These are phyloP conservation scores for Phytopythium vexans DNA, from an alignment of 352 stramenopile genomes.

Conservation along the genomic window DNA sequence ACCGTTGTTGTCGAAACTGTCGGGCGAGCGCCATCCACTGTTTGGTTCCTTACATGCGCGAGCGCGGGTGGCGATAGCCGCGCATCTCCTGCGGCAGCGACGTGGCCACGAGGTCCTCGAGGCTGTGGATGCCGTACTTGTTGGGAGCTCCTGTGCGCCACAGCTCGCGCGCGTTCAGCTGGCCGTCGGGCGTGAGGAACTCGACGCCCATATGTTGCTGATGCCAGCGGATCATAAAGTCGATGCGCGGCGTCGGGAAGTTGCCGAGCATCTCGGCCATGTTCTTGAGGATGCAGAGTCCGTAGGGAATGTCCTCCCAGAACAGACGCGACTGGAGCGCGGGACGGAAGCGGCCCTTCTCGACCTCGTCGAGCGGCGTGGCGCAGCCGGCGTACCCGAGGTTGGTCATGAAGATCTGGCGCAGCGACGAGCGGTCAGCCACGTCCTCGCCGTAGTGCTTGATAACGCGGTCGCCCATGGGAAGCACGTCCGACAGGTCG, in stretches of 20 bases:
- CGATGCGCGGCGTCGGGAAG: constrained; percentile 90
- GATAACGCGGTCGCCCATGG: constrained; percentile 88
- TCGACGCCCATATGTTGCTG: constrained; percentile 89
- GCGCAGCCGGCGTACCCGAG: constrained; percentile 87
- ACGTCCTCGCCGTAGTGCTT: constrained; percentile 93
- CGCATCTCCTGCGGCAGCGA: constrained; percentile 86
- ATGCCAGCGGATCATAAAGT: constrained; percentile 94
- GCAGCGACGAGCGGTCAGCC: constrained; percentile 79
- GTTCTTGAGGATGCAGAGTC: constrained; percentile 92
- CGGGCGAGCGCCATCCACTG: constrained; percentile 8
- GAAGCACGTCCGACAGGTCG: constrained; percentile 88
- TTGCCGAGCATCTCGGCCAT: constrained; percentile 92
- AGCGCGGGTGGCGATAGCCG: constrained; percentile 85
- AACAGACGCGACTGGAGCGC: constrained; percentile 87
- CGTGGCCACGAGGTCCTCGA: constrained; percentile 89
- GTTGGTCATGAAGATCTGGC: constrained; percentile 91
- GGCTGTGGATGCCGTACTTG: constrained; percentile 89
- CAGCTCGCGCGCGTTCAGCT: constrained; percentile 87
- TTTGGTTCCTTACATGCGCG: constrained; percentile 68
- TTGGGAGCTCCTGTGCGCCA: constrained; percentile 87
- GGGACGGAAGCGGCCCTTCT: constrained; percentile 71
- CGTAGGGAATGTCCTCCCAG: constrained; percentile 93
- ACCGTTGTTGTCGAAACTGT: too few species aligned
- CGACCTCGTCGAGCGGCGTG: constrained; percentile 84
- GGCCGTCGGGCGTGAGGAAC: constrained; percentile 83